A percentile compares a stretch with the other conserved stretches of the same genome.
Evolutionary conservation across 352 stramenopile species (phyloP).

Genomic region (Phytophthora hybrid): DNA sequence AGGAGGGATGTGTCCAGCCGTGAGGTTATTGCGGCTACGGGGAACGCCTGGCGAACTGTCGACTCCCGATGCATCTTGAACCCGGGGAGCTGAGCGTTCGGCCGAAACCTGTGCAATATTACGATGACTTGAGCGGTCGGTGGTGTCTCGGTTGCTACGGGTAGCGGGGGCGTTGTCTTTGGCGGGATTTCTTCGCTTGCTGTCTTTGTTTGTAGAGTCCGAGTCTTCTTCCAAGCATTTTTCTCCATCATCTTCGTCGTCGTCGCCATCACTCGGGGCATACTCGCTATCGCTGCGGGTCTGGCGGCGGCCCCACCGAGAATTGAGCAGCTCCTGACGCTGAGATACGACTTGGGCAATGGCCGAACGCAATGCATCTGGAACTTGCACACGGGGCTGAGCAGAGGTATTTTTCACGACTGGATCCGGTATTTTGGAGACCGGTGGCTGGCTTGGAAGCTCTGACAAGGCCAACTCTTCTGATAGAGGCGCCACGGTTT

Average conservation of each 20-base stretch:
- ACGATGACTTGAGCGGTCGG: neutral
- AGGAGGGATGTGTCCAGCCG: constrained; percentile 11
- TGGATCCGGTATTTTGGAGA: neutral
- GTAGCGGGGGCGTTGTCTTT: neutral
- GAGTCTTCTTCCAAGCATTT: neutral
- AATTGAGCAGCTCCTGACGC: constrained; percentile 27
- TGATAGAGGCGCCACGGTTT: neutral
- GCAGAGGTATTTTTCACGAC: neutral
- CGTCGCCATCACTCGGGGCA: neutral
- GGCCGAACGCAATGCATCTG: constrained; percentile 24
- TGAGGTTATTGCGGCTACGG: neutral
- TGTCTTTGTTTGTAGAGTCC: neutral
- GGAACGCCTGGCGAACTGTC: neutral
- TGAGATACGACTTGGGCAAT: constrained; percentile 39
- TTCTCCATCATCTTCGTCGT: constrained; percentile 1
- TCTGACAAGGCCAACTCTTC: neutral
- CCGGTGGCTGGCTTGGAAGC: neutral
- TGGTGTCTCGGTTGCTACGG: neutral
- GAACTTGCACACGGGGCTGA: constrained; percentile 7
- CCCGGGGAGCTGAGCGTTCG: neutral
- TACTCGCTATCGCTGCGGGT: constrained; percentile 2
- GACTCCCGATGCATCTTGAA: neutral
- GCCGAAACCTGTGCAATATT: neutral
- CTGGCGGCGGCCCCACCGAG: neutral
- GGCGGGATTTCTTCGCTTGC: neutral